phyloP scores from a whole-genome alignment of 306 rosid genomes.

The Cercis canadensis region DNA sequence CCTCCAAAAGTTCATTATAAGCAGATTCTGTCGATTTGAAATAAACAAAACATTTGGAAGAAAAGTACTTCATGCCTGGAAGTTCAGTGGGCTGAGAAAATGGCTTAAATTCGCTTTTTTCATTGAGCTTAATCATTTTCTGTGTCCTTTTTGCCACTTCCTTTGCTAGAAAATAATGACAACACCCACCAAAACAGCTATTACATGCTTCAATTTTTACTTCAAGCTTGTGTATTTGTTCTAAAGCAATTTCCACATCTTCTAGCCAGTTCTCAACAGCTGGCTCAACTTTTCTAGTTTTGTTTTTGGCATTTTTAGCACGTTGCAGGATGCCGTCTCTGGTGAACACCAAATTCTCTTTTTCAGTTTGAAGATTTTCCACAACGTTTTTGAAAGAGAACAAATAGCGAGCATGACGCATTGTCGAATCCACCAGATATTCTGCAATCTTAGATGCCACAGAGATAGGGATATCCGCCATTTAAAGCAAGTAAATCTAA shows the following conservation, averaged over 20 bases:
- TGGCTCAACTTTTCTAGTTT: constrained; percentile 13
- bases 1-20: constrained; percentile 8
- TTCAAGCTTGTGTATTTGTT: constrained; percentile 17
- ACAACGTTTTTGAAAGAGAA: neutral
- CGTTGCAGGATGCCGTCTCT: neutral
- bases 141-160: neutral
- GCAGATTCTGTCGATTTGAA: constrained; percentile 7
- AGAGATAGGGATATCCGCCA: neutral
- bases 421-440: neutral
- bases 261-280: constrained; percentile 27
- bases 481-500: neutral
- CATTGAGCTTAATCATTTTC: neutral
- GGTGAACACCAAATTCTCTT: neutral
- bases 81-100: constrained; percentile 27
- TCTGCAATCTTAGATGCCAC: neutral
- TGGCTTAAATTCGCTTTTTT: constrained; percentile 2
- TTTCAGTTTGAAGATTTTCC: neutral
- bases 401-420: neutral
- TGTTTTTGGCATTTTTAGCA: constrained; percentile 12
- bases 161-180: constrained; percentile 14
- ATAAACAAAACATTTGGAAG: constrained; percentile 7
- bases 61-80: constrained; percentile 33
- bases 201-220: neutral
- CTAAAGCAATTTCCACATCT: neutral
- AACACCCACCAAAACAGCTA: neutral